phyloP scores from a whole-genome alignment of 2,329 filamentous ascomycete species.

The Diaporthe ilicicola region DNA sequence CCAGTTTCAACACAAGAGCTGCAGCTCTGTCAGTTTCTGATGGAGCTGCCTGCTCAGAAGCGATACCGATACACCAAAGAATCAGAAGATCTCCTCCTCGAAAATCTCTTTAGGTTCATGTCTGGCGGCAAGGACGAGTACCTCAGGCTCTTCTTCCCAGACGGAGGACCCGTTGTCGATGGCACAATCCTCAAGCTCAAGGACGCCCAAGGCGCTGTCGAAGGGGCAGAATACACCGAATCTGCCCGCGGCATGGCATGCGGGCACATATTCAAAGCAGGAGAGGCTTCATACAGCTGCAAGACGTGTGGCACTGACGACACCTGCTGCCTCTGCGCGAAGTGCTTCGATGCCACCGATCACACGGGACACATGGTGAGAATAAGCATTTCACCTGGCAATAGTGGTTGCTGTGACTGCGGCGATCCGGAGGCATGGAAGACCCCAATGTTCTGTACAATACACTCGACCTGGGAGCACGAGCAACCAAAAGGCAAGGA shows the following conservation, averaged over 20 bases:
- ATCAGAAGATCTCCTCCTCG: slow-evolving; percentile 76
- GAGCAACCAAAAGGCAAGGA: slow-evolving; percentile 67
- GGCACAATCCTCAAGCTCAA: slow-evolving; percentile 75
- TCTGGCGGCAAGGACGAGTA: slow-evolving; percentile 79
- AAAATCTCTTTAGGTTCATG: slow-evolving; percentile 86
- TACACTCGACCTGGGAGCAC: slow-evolving; percentile 76
- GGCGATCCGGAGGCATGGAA: slow-evolving; percentile 96
- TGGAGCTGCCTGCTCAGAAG: slow-evolving; percentile 77
- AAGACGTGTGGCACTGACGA: slow-evolving; percentile 94
- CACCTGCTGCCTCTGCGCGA: slow-evolving; percentile 92
- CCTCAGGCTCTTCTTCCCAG: slow-evolving; percentile 82
- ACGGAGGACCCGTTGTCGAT: slow-evolving; percentile 69
- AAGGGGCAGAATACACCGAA: slow-evolving; percentile 94
- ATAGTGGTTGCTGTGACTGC: slow-evolving; percentile 97
- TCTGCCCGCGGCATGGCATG: slow-evolving; percentile 92
- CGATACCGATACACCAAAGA: slow-evolving; percentile 78
- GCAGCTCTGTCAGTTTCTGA: slow-evolving; percentile 84
- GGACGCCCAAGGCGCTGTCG: slow-evolving; percentile 88
- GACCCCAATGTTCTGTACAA: slow-evolving; percentile 87
- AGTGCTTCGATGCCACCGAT: slow-evolving; percentile 94
- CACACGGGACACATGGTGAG: slow-evolving; percentile 93
- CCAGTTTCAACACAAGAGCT: slow-evolving; percentile 74
- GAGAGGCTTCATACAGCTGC: slow-evolving; percentile 94
- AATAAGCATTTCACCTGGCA: slow-evolving; percentile 86
- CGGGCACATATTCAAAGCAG: slow-evolving; percentile 95